A percentile compares a stretch with the other conserved stretches of the same genome.
Evolutionary conservation across 2,329 filamentous ascomycete species (phyloP).

Genomic region (Karstenula rhodostoma): DNA sequence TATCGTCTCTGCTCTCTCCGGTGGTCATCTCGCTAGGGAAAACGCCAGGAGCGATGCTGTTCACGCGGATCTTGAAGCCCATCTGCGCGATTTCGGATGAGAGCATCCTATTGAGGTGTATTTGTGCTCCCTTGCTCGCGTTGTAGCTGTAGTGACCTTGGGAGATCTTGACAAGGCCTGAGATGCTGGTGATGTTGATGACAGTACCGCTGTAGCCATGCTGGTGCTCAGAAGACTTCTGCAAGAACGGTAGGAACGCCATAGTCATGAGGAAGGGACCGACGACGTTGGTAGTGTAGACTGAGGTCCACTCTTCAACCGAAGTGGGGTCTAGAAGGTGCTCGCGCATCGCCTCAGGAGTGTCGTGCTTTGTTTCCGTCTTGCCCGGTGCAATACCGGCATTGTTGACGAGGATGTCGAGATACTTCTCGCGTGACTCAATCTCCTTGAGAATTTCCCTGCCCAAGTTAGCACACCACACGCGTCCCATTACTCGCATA

Average conservation of each 20-base stretch:
- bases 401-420: slow-evolving; percentile 59
- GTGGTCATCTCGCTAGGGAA: slow-evolving; percentile 68
- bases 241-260: slow-evolving; percentile 56
- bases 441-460: slow-evolving; percentile 54
- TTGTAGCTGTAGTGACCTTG: slow-evolving; percentile 61
- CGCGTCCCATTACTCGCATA: not conserved
- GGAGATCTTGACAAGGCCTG: slow-evolving; percentile 55
- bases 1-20: slow-evolving; percentile 57
- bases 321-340: slow-evolving; percentile 55
- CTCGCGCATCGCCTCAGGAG: slow-evolving; percentile 54
- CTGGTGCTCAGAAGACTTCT: slow-evolving; percentile 52
- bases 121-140: slow-evolving; percentile 58
- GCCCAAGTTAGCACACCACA: slow-evolving; percentile 13
- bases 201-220: slow-evolving; percentile 55
- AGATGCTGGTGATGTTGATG: slow-evolving; percentile 58
- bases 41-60: slow-evolving; percentile 65
- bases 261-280: slow-evolving; percentile 58
- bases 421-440: slow-evolving; percentile 53
- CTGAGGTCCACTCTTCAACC: slow-evolving; percentile 56
- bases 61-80: slow-evolving; percentile 63
- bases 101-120: slow-evolving; percentile 65
- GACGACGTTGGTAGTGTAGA: slow-evolving; percentile 58
- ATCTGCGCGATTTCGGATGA: slow-evolving; percentile 62
- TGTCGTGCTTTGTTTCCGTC: slow-evolving; percentile 47
- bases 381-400: slow-evolving; percentile 55